Evolutionary conservation across 2,329 filamentous ascomycete genomes (phyloP).

Genomic region (Thielaviopsis musarum): DNA sequence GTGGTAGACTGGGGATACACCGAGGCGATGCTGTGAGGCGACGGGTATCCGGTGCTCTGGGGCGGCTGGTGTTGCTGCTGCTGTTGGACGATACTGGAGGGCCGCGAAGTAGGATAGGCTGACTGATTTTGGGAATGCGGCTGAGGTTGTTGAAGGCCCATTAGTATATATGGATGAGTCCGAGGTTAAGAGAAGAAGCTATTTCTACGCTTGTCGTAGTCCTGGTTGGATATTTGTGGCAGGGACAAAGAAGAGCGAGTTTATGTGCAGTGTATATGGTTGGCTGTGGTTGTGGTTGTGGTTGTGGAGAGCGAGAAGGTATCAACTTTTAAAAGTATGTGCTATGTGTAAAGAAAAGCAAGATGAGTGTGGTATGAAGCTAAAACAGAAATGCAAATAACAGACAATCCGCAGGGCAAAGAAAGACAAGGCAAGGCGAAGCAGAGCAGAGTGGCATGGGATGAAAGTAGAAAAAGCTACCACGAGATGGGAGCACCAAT

Average conservation of each 20-base stretch:
- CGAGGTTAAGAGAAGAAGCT: conserved; percentile 1
- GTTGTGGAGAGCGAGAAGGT: conserved; percentile 17
- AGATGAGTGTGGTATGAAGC: not conserved
- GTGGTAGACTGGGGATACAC: conserved; percentile 43
- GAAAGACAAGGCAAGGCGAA: not conserved
- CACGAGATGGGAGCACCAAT: conserved; percentile 2
- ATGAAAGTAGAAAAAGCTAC: not conserved
- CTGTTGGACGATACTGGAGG: conserved; percentile 56
- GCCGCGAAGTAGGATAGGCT: conserved; percentile 48
- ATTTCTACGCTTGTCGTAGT: conserved; percentile 3
- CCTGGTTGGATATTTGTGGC: not conserved
- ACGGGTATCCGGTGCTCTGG: conserved; percentile 47
- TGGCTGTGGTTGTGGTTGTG: not conserved
- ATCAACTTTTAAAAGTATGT: conserved; percentile 10
- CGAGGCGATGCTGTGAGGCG: conserved; percentile 41
- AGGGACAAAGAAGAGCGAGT: conserved; percentile 13
- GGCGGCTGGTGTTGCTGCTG: conserved; percentile 40
- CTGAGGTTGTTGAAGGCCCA: conserved; percentile 27
- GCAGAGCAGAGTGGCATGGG: conserved; percentile 1
- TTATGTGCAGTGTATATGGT: not conserved
- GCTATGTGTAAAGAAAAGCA: not conserved
- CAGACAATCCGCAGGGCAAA: conserved; percentile 3
- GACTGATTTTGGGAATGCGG: conserved; percentile 49
- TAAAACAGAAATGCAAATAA: conserved; percentile 1
- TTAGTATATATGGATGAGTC: conserved; percentile 28